Conservation (phyloP, 148 eudicot species). For the Heliamphora exappendiculata region DNA sequence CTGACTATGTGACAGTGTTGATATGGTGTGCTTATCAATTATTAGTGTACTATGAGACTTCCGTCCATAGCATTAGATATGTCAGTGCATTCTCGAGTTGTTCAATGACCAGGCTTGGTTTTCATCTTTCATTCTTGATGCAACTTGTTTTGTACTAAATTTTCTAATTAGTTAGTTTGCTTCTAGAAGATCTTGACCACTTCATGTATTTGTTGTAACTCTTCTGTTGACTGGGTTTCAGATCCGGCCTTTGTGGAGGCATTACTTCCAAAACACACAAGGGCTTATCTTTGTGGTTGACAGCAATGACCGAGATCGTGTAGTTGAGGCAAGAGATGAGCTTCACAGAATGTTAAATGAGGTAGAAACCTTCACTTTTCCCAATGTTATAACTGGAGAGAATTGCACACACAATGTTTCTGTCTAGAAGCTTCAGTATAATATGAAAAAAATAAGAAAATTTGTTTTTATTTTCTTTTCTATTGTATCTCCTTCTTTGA, state of each 20-base stretch:
- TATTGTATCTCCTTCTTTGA: no score
- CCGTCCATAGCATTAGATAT: not conserved
- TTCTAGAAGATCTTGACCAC: not conserved
- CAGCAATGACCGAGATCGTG: slow-evolving; percentile 3
- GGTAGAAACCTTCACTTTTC: not conserved
- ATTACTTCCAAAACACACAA: slow-evolving; percentile 11
- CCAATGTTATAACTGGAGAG: not conserved
- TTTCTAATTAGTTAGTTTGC: not conserved
- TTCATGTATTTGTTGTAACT: not conserved
- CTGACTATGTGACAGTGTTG: not conserved
- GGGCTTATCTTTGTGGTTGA: slow-evolving; percentile 10
- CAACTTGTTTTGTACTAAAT: slow-evolving; percentile 3
- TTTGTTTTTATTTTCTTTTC: no score
- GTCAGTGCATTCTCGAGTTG: not conserved
- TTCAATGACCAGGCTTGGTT: not conserved
- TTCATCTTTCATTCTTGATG: not conserved
- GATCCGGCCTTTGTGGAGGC: slow-evolving; percentile 11
- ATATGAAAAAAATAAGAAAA: not conserved
- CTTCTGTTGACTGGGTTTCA: not conserved
- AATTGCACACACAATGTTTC: not conserved
- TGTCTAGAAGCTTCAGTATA: not conserved
- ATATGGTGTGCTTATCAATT: not conserved
- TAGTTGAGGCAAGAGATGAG: slow-evolving; percentile 8
- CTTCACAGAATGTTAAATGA: slow-evolving; percentile 16
- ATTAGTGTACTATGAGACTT: no score